Base-by-base conservation (phyloP, 1,284 basidiomycete genomes). In the Puccinia brachypodii region DNA sequence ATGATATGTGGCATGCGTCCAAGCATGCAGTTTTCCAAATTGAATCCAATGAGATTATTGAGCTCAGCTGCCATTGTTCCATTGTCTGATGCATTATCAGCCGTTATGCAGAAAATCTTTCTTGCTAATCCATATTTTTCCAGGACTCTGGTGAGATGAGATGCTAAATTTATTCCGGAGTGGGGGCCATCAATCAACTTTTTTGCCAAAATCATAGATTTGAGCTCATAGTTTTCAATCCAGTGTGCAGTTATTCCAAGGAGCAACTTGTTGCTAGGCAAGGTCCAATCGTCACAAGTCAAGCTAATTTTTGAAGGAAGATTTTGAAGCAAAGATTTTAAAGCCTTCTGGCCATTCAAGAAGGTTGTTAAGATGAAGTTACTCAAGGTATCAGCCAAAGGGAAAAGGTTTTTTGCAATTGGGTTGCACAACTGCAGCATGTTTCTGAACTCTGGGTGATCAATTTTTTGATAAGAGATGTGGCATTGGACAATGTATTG, bases 121-220 rank as follows among this genome's bases (percentile, higher is more conserved):
- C 19, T 4, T 11, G 13, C 19, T 28, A 62, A 28, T 62, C 60
- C 60, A 62, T 62, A 62, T 31, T 19, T 62, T 62, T 62, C 33
- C 14, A 28, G 60, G 60, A 62, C 60, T 62, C 31, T 28, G 33
- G 60, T 31, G 9, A 62, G 60, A 62, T 62, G 25, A 31, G 60
- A 62, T 9, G 13, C 60, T 36, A 62, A 31, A 19, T 62, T 62
- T 28, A 11, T 62, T 62, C 60, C 33, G 25, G 60, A 31, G 33
- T 62, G 60, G 60, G 60, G 60, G 60, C 60, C 60, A 62, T 62
- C 60, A 62, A 62, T 36, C 60, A 62, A 19, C 33, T 62, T 62
- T 19, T 19, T 36, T 11, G 25, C 13, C 33, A 62, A 36, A 11
- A 62, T 62, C 60, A 62, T 62, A 7, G 60, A 62, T 36, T 62